Conservation (phyloP, 768 basidiomycete species). For the Chalciporus pseudorubinellus region DNA sequence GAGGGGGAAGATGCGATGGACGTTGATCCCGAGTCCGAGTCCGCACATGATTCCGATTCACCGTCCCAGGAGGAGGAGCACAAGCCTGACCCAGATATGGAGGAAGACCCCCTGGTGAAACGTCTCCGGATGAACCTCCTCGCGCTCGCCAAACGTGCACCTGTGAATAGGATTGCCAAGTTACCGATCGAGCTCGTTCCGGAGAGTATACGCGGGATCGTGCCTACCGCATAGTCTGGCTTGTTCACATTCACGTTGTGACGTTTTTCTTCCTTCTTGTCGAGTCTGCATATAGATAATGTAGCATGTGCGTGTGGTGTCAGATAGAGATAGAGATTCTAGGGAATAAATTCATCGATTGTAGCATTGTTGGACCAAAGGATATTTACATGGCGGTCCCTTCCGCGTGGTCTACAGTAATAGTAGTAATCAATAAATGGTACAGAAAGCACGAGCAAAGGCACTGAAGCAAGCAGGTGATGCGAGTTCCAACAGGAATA, state of each 20-base stretch:
- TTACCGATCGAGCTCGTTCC: slow-evolving; percentile 66
- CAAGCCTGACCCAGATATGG: neutral
- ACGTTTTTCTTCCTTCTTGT: neutral
- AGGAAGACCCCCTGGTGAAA: slow-evolving; percentile 51
- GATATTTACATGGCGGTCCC: slow-evolving; percentile 1
- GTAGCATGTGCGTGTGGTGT: neutral
- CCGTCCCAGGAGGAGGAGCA: no score
- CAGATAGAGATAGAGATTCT: no score
- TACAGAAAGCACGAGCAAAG: slow-evolving; percentile 4
- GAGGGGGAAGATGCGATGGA: slow-evolving; percentile 15
- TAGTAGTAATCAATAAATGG: slow-evolving; percentile 14
- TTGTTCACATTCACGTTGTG: no score
- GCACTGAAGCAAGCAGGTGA: neutral
- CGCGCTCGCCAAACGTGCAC: slow-evolving; percentile 75
- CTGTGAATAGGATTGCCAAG: slow-evolving; percentile 65
- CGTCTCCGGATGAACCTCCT: slow-evolving; percentile 71
- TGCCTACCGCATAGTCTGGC: slow-evolving; percentile 45
- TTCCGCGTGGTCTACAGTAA: slow-evolving; percentile 12
- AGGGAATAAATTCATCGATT: neutral
- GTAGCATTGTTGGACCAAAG: slow-evolving; percentile 4
- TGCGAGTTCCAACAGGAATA: slow-evolving; percentile 8
- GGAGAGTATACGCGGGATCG: slow-evolving; percentile 58
- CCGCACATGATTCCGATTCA: neutral
- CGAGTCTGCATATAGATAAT: no score
- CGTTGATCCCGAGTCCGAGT: slow-evolving; percentile 15